These are phyloP conservation scores for Umbelopsis sp. DNA, from an alignment of 192 early-diverging fungal species.

Conservation along the genomic window DNA sequence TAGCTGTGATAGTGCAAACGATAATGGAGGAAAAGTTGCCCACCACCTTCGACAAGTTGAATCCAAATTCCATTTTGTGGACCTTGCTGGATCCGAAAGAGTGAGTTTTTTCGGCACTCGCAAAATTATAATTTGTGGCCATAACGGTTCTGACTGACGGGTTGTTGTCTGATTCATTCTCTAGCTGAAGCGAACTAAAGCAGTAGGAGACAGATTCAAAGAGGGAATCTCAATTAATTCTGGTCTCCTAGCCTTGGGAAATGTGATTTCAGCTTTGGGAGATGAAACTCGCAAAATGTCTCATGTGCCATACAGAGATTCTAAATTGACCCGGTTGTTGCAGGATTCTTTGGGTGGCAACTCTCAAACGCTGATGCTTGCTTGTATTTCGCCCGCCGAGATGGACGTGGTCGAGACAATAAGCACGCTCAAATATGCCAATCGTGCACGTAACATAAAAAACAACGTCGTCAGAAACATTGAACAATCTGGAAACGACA, in stretches of 20 bases:
- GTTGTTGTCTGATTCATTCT: background rate
- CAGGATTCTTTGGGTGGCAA: constrained; percentile 97
- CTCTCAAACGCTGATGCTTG: constrained; percentile 92
- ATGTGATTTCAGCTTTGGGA: constrained; percentile 94
- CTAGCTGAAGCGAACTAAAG: constrained; percentile 85
- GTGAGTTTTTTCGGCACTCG: constrained; percentile 29
- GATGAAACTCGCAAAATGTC: constrained; percentile 65
- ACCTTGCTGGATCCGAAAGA: constrained; percentile 95
- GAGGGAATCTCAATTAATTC: constrained; percentile 98
- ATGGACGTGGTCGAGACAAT: constrained; percentile 87
- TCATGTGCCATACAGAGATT: constrained; percentile 96
- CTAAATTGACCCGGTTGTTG: constrained; percentile 96
- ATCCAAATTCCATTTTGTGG: constrained; percentile 98
- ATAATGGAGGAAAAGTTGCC: constrained; percentile 28
- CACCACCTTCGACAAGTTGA: constrained; percentile 48
- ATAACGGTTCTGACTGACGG: constrained; percentile 3
- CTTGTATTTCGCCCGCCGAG: constrained; percentile 89
- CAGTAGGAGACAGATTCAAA: constrained; percentile 89
- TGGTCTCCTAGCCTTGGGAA: constrained; percentile 94
- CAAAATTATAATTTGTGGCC: background rate
- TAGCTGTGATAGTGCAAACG: constrained; percentile 28
- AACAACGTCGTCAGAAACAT: constrained; percentile 65
- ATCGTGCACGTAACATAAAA: constrained; percentile 93
- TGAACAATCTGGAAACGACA: constrained; percentile 8
- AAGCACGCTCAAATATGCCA: constrained; percentile 96